Evolutionary conservation across 164 flowering plant genomes (phyloP).

Genomic region (Malania oleifera): DNA sequence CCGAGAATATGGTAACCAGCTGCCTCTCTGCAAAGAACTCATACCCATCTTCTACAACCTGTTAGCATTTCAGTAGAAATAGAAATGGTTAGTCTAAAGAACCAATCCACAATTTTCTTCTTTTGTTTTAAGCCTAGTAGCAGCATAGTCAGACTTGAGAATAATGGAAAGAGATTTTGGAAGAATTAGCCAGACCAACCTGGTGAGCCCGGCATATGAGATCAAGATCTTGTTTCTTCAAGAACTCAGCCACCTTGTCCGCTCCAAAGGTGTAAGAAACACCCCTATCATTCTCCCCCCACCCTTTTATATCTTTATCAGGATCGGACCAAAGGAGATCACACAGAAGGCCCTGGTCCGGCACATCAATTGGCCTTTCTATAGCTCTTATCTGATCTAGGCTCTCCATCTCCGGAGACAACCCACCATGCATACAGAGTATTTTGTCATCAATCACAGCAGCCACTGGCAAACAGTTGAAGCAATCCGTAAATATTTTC

Average conservation of each 20-base stretch:
- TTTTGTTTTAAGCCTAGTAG: too few relatives aligned
- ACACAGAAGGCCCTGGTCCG: conserved; percentile 49
- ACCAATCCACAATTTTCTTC: too few relatives aligned
- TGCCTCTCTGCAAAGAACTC: conserved; percentile 59
- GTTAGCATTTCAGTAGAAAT: too few relatives aligned
- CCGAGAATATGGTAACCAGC: conserved; percentile 56
- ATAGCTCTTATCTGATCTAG: conserved; percentile 43
- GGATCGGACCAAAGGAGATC: conserved; percentile 60
- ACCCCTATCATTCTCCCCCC: conserved; percentile 60
- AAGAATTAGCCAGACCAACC: conserved; percentile 19
- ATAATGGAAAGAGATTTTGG: neutral
- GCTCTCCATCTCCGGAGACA: conserved; percentile 45
- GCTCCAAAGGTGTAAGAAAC: conserved; percentile 55
- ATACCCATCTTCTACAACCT: conserved; percentile 60
- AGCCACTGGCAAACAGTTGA: conserved; percentile 55
- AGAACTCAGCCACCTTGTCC: conserved; percentile 47
- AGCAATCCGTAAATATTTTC: conserved; percentile 48
- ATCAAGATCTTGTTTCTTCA: conserved; percentile 52
- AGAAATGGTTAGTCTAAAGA: too few relatives aligned
- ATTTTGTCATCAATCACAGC: conserved; percentile 50
- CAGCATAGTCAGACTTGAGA: neutral
- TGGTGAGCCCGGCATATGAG: conserved; percentile 62
- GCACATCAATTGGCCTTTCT: conserved; percentile 50
- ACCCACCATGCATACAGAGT: conserved; percentile 55
- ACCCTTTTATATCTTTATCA: conserved; percentile 41